These are phyloP conservation scores for Hyaloperonospora arabidopsidis DNA, from an alignment of 352 stramenopile genomes.

Conservation along the genomic window DNA sequence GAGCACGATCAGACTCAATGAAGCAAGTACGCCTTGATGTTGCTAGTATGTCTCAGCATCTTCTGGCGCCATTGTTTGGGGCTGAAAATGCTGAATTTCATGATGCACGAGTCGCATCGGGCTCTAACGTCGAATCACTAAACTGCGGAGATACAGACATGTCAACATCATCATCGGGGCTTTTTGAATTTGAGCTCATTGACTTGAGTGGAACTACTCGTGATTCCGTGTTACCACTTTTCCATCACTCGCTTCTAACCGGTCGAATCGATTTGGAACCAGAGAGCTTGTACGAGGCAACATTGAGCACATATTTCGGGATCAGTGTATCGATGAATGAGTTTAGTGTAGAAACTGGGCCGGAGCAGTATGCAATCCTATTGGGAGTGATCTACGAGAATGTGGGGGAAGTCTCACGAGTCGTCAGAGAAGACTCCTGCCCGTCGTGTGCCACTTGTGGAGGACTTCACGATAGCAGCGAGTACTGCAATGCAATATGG, in stretches of 20 bases:
- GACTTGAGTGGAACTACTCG: conserved; percentile 68
- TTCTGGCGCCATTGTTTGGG: conserved; percentile 68
- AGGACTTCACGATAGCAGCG: conserved; percentile 56
- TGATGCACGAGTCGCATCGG: conserved; percentile 49
- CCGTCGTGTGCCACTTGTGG: conserved; percentile 49
- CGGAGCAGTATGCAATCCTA: conserved; percentile 62
- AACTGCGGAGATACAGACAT: conserved; percentile 37
- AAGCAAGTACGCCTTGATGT: conserved; percentile 52
- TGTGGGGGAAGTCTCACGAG: conserved; percentile 68
- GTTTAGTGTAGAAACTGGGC: conserved; percentile 50
- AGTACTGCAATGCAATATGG: conserved; percentile 72
- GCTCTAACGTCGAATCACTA: conserved; percentile 20
- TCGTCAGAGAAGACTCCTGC: conserved; percentile 78
- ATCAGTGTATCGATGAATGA: conserved; percentile 73
- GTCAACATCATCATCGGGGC: conserved; percentile 44
- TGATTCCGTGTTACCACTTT: conserved; percentile 47
- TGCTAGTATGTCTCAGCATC: conserved; percentile 63
- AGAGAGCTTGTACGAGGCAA: conserved; percentile 54
- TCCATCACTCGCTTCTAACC: conserved; percentile 74
- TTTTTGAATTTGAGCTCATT: conserved; percentile 83
- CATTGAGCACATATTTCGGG: conserved; percentile 54
- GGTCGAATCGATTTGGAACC: conserved; percentile 67
- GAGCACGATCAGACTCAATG: conserved; percentile 37
- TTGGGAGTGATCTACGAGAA: conserved; percentile 85
- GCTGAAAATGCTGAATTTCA: conserved; percentile 82